phyloP scores from a whole-genome alignment of 768 basidiomycete genomes.

The Boletus patriciae region DNA sequence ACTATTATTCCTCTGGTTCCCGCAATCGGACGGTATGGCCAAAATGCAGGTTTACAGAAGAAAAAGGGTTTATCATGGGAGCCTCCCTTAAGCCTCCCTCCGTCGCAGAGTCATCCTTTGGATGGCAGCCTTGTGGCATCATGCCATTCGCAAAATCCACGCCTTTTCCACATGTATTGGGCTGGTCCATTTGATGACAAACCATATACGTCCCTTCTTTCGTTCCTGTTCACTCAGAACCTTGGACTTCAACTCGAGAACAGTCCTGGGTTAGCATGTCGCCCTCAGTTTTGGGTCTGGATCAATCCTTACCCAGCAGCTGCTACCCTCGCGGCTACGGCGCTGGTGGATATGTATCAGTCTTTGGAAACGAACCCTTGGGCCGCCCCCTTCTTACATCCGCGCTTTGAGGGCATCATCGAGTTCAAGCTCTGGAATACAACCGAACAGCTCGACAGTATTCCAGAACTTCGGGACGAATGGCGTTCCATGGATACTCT shows the following conservation, averaged over 20 bases:
- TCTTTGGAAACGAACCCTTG: constrained; percentile 80
- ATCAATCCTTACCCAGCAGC: constrained; percentile 94
- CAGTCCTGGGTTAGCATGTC: constrained; percentile 49
- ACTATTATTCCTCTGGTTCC: constrained; percentile 21
- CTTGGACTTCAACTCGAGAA: constrained; percentile 66
- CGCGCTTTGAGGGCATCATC: constrained; percentile 83
- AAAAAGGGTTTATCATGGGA: constrained; percentile 65
- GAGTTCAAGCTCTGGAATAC: constrained; percentile 97
- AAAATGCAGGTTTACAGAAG: constrained; percentile 55
- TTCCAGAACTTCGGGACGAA: constrained; percentile 83
- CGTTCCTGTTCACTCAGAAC: constrained; percentile 93
- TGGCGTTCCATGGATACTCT: constrained; percentile 77
- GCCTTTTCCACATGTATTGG: constrained; percentile 96
- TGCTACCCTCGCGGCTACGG: constrained; percentile 74
- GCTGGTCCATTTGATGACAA: constrained; percentile 96
- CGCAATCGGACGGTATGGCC: constrained; percentile 39
- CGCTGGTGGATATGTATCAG: constrained; percentile 78
- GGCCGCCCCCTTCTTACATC: constrained; percentile 90
- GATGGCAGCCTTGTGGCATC: constrained; percentile 41
- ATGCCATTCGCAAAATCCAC: constrained; percentile 77
- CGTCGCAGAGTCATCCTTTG: constrained; percentile 44
- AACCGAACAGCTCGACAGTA: constrained; percentile 88
- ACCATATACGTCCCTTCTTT: constrained; percentile 88
- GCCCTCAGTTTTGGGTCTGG: constrained; percentile 95
- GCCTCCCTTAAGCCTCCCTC: constrained; percentile 47